A percentile compares a stretch with the other conserved stretches of the same genome.
Evolutionary conservation across 257 asterid genomes (phyloP).

Genomic region (Coffea canephora): DNA sequence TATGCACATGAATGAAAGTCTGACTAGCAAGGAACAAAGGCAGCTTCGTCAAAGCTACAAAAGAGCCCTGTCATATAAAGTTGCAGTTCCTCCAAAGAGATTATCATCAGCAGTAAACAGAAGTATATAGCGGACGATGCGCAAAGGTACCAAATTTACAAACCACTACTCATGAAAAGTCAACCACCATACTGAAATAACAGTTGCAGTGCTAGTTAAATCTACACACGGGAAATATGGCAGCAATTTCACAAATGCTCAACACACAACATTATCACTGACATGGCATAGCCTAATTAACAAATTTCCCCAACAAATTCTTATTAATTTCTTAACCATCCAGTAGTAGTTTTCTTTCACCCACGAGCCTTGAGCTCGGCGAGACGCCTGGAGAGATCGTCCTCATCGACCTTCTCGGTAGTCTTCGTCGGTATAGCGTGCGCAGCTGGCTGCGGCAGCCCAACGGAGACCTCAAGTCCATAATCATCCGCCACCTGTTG

Average conservation of each 20-base stretch:
- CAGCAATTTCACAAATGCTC: neutral
- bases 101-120: neutral
- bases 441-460: slow-evolving; percentile 82
- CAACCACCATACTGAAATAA: neutral
- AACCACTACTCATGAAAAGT: neutral
- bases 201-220: neutral
- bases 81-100: neutral
- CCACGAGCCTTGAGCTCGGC: slow-evolving; percentile 98
- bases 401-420: slow-evolving; percentile 82
- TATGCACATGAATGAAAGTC: neutral
- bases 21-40: neutral
- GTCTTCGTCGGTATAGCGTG: slow-evolving; percentile 59
- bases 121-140: neutral
- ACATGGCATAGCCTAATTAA: neutral
- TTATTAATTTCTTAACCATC: neutral
- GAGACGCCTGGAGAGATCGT: slow-evolving; percentile 83
- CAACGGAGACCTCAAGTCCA: slow-evolving; percentile 95
- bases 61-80: neutral
- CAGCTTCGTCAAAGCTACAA: neutral
- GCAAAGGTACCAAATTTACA: neutral
- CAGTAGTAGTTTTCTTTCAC: slow-evolving; percentile 25
- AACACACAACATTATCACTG: neutral
- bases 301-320: neutral
- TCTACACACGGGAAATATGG: slow-evolving; percentile 4
- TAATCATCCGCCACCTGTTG: slow-evolving; percentile 98